Conservation (phyloP, 2,329 filamentous ascomycete species). For the Xylariaceae sp. region DNA sequence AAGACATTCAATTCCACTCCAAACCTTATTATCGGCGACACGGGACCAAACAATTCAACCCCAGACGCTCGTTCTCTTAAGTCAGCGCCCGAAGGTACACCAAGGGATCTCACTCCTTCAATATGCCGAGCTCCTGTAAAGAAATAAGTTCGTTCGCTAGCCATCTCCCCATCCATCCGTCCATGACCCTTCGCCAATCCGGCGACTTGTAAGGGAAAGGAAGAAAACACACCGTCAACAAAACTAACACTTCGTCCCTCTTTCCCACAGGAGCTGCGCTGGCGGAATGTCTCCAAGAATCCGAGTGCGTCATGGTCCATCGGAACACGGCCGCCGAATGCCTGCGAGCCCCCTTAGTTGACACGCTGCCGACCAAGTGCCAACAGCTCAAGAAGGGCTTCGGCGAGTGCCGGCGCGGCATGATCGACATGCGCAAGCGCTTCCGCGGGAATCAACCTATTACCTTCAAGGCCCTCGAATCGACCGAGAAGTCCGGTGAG, state of each 20-base stretch:
- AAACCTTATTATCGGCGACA: constrained; percentile 2
- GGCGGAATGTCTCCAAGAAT: constrained; percentile 90
- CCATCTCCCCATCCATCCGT: background rate
- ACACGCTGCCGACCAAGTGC: constrained; percentile 79
- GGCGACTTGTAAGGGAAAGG: background rate
- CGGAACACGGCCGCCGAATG: constrained; percentile 84
- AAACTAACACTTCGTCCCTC: background rate
- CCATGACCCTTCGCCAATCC: background rate
- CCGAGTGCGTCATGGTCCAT: constrained; percentile 91
- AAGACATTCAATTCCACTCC: background rate
- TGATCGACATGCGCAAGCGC: constrained; percentile 98
- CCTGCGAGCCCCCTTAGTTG: constrained; percentile 72
- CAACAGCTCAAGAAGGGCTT: constrained; percentile 91
- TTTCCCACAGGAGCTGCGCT: constrained; percentile 69
- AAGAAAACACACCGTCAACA: background rate
- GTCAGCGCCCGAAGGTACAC: background rate
- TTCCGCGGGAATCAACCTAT: constrained; percentile 93
- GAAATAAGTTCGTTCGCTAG: constrained; percentile 69
- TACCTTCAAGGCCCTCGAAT: constrained; percentile 54
- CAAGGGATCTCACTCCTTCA: constrained; percentile 22
- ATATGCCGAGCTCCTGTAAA: constrained; percentile 93
- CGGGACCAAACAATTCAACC: constrained; percentile 1
- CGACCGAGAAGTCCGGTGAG: constrained; percentile 51
- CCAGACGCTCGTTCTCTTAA: background rate
- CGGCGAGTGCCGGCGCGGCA: constrained; percentile 89